These are phyloP conservation scores for Capsicum rhomboideum DNA, from an alignment of 257 asterid genomes.

Conservation along the genomic window DNA sequence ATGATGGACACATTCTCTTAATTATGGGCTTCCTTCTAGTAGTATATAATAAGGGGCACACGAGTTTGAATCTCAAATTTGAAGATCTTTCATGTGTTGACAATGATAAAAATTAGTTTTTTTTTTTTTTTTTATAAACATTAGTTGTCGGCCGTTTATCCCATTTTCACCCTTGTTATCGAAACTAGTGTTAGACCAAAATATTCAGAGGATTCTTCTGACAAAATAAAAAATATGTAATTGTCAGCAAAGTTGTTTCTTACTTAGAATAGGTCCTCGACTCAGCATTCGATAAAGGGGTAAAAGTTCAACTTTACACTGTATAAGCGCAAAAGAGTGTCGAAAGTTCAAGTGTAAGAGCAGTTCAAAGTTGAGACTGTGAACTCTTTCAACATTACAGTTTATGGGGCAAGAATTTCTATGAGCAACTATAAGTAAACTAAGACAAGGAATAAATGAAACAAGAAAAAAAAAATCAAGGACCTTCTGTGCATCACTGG, in stretches of 20 bases:
- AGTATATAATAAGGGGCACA: background rate
- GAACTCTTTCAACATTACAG: background rate
- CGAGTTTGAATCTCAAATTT: background rate
- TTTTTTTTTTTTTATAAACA: background rate
- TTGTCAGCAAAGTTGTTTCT: background rate
- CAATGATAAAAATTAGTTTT: background rate
- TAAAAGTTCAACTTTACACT: background rate
- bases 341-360: background rate
- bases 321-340: background rate
- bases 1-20: background rate
- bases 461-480: background rate
- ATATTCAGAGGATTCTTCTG: background rate
- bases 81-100: background rate
- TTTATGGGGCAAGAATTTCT: background rate
- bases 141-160: background rate
- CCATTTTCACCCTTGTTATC: background rate
- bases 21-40: background rate
- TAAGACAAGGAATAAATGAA: background rate
- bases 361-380: background rate
- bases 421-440: background rate
- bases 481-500: constrained; percentile 62
- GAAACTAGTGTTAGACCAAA: background rate
- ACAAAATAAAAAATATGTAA: background rate
- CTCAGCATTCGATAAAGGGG: background rate
- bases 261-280: background rate